phyloP scores from a whole-genome alignment of 208 protist genomes.

The Acanthamoeba lenticulata region DNA sequence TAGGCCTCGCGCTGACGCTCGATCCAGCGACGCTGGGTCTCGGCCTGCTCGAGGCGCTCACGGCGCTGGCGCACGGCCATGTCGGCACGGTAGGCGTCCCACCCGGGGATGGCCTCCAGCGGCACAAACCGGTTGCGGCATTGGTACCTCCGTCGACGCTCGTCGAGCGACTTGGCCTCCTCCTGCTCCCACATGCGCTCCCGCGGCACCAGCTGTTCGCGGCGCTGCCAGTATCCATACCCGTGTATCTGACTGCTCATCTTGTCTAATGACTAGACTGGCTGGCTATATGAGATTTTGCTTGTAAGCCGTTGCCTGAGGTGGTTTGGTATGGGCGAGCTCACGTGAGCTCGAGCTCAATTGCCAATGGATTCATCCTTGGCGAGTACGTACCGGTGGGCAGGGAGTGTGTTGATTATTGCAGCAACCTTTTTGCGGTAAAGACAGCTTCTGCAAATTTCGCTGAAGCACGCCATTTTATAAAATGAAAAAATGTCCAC shows the following conservation, averaged over 20 bases:
- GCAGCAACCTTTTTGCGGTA: too few species aligned
- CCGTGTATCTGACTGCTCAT: not conserved
- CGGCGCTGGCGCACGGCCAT: not conserved
- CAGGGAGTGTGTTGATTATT: too few species aligned
- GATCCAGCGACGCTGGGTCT: not conserved
- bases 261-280: not conserved
- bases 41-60: not conserved
- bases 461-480: too few species aligned
- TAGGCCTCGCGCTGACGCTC: not conserved
- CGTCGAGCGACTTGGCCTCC: not conserved
- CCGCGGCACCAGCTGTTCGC: not conserved
- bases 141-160: conserved; percentile 9
- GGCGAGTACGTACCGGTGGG: too few species aligned
- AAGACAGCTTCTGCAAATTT: too few species aligned
- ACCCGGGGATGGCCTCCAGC: conserved; percentile 12
- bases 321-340: too few species aligned
- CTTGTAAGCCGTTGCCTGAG: too few species aligned
- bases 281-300: not conserved
- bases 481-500: too few species aligned
- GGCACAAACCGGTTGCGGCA: conserved; percentile 25
- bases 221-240: not conserved
- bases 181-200: conserved; percentile 33
- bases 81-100: not conserved
- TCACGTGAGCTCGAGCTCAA: too few species aligned
- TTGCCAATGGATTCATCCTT: too few species aligned